Evolutionary conservation across 2,329 filamentous ascomycete species (phyloP).

Genomic region (Hymenoscyphus infarciens): DNA sequence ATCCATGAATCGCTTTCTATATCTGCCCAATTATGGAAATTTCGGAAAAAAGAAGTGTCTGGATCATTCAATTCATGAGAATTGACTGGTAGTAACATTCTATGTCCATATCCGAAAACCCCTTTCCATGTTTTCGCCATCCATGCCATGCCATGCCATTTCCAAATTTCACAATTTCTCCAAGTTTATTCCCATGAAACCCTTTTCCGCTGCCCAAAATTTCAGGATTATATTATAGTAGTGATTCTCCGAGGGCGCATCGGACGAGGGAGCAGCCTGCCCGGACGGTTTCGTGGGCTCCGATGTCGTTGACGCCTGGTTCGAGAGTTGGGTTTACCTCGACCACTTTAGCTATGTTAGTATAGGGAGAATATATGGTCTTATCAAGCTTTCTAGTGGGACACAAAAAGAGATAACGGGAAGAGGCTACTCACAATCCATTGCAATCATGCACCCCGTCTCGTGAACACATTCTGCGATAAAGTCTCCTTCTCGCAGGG

Average conservation of each 20-base stretch:
- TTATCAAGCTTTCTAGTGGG: no score
- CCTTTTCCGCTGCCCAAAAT: slow-evolving; percentile 3
- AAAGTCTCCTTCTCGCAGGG: slow-evolving; percentile 91
- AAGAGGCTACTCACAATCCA: slow-evolving; percentile 48
- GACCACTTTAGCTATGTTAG: slow-evolving; percentile 46
- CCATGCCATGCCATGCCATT: neutral
- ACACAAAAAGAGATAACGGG: neutral
- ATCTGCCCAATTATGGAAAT: neutral
- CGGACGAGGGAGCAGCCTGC: slow-evolving; percentile 88
- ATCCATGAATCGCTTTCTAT: neutral
- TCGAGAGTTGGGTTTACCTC: slow-evolving; percentile 76
- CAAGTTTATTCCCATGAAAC: neutral
- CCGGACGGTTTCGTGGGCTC: slow-evolving; percentile 80
- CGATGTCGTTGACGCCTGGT: slow-evolving; percentile 49
- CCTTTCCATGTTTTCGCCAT: neutral
- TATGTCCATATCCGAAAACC: neutral
- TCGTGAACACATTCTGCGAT: slow-evolving; percentile 86
- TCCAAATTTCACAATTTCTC: neutral
- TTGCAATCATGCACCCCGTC: slow-evolving; percentile 72
- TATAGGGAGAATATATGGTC: neutral
- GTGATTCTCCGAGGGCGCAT: slow-evolving; percentile 86
- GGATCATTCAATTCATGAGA: neutral
- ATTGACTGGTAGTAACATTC: no score
- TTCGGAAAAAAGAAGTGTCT: neutral
- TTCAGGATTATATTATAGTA: slow-evolving; percentile 53